Conservation (phyloP, 768 basidiomycete genomes). For the Agrocybe praecox region DNA sequence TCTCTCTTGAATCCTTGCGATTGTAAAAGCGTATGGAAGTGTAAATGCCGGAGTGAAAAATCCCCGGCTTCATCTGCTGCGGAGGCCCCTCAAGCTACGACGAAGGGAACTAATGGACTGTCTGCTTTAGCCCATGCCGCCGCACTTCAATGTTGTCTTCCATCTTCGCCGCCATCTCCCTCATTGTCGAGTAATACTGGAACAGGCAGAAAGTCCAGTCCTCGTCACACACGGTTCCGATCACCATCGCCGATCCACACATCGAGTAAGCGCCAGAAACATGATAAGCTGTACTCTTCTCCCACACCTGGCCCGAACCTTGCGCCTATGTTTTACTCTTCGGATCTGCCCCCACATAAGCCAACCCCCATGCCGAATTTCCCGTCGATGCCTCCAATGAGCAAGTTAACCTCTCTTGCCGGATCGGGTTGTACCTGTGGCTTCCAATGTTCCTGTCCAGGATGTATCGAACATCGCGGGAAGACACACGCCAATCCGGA, state of each 20-base stretch:
- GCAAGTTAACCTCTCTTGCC: slow-evolving; percentile 57
- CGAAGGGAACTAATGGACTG: slow-evolving; percentile 17
- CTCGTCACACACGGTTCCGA: slow-evolving; percentile 18
- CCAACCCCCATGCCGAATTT: slow-evolving; percentile 45
- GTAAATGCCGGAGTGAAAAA: slow-evolving; percentile 43
- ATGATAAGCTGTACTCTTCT: slow-evolving; percentile 15
- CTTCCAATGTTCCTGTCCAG: slow-evolving; percentile 68
- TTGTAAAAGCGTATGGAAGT: slow-evolving; percentile 58
- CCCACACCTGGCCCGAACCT: slow-evolving; percentile 40
- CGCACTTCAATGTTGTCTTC: slow-evolving; percentile 29
- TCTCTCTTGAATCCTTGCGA: slow-evolving; percentile 65
- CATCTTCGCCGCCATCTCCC: slow-evolving; percentile 12
- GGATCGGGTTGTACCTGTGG: slow-evolving; percentile 78
- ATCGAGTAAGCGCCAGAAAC: slow-evolving; percentile 35
- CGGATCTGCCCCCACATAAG: slow-evolving; percentile 17
- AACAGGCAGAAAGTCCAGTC: background rate
- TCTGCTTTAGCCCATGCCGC: slow-evolving; percentile 41
- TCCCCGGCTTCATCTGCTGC: slow-evolving; percentile 8
- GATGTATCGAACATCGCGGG: slow-evolving; percentile 73
- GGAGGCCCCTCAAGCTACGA: background rate
- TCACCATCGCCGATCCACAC: slow-evolving; percentile 28
- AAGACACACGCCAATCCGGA: slow-evolving; percentile 45
- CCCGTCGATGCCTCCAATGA: slow-evolving; percentile 61
- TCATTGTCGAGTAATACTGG: background rate
- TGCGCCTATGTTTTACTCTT: slow-evolving; percentile 43